Conservation (phyloP, 2,329 filamentous ascomycete species). For the Cadophora luteo-olivacea region DNA sequence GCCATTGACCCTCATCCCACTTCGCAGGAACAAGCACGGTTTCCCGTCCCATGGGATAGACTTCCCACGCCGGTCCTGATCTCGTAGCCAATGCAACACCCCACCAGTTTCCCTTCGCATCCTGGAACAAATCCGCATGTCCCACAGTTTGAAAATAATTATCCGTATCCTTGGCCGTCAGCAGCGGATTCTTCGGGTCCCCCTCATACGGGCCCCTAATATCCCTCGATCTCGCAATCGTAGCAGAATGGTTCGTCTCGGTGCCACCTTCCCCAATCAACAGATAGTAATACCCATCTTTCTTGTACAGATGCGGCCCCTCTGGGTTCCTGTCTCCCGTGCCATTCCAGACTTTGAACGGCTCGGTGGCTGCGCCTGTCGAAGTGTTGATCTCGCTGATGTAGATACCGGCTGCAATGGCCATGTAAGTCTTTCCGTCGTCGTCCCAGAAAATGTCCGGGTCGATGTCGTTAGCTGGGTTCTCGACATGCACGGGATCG, state of each 20-base stretch:
- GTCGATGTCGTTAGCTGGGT: neutral
- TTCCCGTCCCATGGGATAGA: slow-evolving; percentile 62
- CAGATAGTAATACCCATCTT: slow-evolving; percentile 65
- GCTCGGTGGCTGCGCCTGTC: neutral
- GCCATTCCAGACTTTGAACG: neutral
- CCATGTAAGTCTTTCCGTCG: neutral
- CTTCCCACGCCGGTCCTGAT: slow-evolving; percentile 43
- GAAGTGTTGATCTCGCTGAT: neutral
- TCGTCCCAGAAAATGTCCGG: slow-evolving; percentile 1
- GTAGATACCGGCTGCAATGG: neutral
- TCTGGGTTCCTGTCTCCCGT: slow-evolving; percentile 44
- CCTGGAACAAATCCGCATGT: slow-evolving; percentile 62
- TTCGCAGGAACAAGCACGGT: slow-evolving; percentile 44
- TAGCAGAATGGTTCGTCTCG: slow-evolving; percentile 65
- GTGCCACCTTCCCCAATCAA: slow-evolving; percentile 67
- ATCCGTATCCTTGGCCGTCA: neutral
- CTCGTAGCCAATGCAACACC: slow-evolving; percentile 53
- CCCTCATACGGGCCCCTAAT: slow-evolving; percentile 67
- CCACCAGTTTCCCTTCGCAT: slow-evolving; percentile 58
- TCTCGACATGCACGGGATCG: slow-evolving; percentile 41
- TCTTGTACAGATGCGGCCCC: slow-evolving; percentile 64
- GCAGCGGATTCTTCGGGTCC: neutral
- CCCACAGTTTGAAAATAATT: slow-evolving; percentile 55
- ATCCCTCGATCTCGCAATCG: slow-evolving; percentile 58
- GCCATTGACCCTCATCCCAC: neutral